These are phyloP conservation scores for Penicillium nordicum DNA, from an alignment of 2,329 filamentous ascomycete genomes.

Conservation along the genomic window DNA sequence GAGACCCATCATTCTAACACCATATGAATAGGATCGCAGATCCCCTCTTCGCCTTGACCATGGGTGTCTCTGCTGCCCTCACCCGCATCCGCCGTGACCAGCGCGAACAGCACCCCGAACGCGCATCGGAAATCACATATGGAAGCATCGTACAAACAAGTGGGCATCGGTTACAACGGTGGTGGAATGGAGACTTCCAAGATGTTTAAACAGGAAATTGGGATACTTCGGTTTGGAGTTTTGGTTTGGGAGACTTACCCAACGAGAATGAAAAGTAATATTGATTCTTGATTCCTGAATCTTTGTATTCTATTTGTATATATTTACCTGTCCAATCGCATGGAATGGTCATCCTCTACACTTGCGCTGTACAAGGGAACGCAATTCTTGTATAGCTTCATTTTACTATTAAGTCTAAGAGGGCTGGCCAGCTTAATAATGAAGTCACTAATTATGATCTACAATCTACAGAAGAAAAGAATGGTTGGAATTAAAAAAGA, in stretches of 20 bases:
- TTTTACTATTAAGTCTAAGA: neutral
- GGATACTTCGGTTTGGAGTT: neutral
- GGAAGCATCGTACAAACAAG: conserved; percentile 31
- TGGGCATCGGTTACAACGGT: conserved; percentile 32
- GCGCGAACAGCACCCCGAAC: conserved; percentile 44
- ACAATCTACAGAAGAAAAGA: neutral
- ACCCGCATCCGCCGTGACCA: conserved; percentile 55
- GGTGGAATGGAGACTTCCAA: conserved; percentile 42
- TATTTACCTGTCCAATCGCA: neutral
- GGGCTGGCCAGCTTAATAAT: neutral
- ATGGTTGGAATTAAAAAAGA: conserved; percentile 16
- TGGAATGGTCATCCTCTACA: neutral
- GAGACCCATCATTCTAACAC: neutral
- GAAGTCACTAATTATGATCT: no score
- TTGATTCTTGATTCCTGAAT: neutral
- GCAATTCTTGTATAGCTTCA: neutral
- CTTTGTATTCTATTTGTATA: neutral
- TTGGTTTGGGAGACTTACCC: neutral
- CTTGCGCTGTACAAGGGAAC: neutral
- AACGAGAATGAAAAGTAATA: neutral
- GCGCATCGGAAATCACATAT: conserved; percentile 33
- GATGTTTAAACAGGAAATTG: conserved; percentile 19
- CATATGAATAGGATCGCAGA: conserved; percentile 44
- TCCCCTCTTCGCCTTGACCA: conserved; percentile 51
- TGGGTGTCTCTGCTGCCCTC: conserved; percentile 52